Conservation (phyloP, 75 land plant genomes). For the Larix kaempferi region DNA sequence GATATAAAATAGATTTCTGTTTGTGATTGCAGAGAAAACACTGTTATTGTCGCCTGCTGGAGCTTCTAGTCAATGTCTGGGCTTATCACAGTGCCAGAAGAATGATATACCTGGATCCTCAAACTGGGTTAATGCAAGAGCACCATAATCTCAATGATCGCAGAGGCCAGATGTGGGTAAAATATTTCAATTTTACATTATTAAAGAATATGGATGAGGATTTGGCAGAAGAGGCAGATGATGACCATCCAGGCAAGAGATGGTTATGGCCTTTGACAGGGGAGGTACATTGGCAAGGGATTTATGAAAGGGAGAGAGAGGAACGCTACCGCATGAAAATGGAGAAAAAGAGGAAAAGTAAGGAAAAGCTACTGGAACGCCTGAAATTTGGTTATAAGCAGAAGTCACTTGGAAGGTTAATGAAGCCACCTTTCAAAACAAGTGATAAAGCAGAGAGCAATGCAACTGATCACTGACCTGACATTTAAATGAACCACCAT, state of each 20-base stretch:
- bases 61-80: slow-evolving; percentile 91
- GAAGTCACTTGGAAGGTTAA: slow-evolving; percentile 44
- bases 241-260: slow-evolving; percentile 31
- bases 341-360: slow-evolving; percentile 78
- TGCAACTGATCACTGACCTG: slow-evolving; percentile 10
- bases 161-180: slow-evolving; percentile 76
- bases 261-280: slow-evolving; percentile 99
- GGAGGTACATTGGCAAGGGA: slow-evolving; percentile 94
- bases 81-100: slow-evolving; percentile 89
- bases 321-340: slow-evolving; percentile 67
- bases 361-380: slow-evolving; percentile 78
- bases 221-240: slow-evolving; percentile 89
- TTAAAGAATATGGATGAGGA: slow-evolving; percentile 97
- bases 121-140: slow-evolving; percentile 67
- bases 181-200: slow-evolving; percentile 62
- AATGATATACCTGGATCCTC: slow-evolving; percentile 82
- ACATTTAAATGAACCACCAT: background rate
- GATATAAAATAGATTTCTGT: background rate
- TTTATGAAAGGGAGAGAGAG: slow-evolving; percentile 84
- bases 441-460: background rate
- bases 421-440: background rate
- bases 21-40: slow-evolving; percentile 60
- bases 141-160: slow-evolving; percentile 71
- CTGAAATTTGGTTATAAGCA: slow-evolving; percentile 65
- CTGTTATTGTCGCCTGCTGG: slow-evolving; percentile 89